Evolutionary conservation across 1,284 basidiomycete species (phyloP), one percentile per base, ranked within the genome.

Genomic region (Cutaneotrichosporon cutaneum): DNA sequence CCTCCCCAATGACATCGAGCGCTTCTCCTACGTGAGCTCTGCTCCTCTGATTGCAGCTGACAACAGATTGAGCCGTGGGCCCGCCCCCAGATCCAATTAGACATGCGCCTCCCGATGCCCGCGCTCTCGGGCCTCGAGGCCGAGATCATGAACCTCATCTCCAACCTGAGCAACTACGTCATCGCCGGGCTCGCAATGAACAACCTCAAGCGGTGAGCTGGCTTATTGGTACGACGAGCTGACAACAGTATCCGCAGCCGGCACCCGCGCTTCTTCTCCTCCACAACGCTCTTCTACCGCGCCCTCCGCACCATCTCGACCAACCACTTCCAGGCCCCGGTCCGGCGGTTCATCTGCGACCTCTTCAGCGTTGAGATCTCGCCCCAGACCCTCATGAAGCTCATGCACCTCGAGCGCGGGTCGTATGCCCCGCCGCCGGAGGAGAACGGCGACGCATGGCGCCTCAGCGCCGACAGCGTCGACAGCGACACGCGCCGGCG

Each of bases 121-220:
- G 86, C 89, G 3, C 85, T 86, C 2, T 82, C 84, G 2, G 86
- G 88, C 59, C 81, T 86, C 47, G 93, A 97, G 71, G 83, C 87
- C n/a, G 90, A 95, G 68, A 88, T 94, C 35, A 85, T 95, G 71
- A 88, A 88, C 5, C 88, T 92, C 10, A 90, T 99, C 54, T 89
- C 94, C 70, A 97, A 98, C 74, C 82, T 99, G 44, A 89, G 92
- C 52, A 99, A 99, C 72, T 92, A 94, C 26, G 94, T 99, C 57
- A 89, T 99, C 59, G 94, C 94, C 4, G 94, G 94, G 68, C 86
- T 90, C 24, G 92, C 94, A 3, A 96, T 94, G 32, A 86, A 91
- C 60, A 88, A 90, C 27, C 82, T 97, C 44, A 88, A 90, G 35
- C 87, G 86, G 91, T 92, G 72, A 64, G 84, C 76, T 22, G 26